These are phyloP conservation scores for Schizosaccharomyces versatilis DNA, from an alignment of 1,139 yeast species.

Conservation along the genomic window DNA sequence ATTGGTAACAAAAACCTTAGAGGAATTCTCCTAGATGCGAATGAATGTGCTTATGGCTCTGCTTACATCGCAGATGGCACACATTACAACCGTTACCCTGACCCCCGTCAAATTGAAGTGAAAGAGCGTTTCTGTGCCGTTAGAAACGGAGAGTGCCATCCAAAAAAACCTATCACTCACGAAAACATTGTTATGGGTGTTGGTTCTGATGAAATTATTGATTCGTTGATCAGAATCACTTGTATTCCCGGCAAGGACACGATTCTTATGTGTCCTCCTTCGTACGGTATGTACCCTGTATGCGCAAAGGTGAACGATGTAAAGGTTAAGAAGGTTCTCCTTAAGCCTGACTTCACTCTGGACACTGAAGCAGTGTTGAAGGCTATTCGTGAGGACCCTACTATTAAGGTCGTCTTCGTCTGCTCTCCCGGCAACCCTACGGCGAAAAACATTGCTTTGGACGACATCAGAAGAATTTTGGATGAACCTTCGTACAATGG, in stretches of 20 bases:
- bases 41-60: slow-evolving; percentile 89
- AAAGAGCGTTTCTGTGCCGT: slow-evolving; percentile 50
- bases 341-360: slow-evolving; percentile 20
- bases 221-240: slow-evolving; percentile 61
- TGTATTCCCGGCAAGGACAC: slow-evolving; percentile 70
- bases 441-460: slow-evolving; percentile 36
- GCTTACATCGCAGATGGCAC: slow-evolving; percentile 28
- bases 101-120: slow-evolving; percentile 75
- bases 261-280: slow-evolving; percentile 74
- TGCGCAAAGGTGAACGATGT: slow-evolving; percentile 82
- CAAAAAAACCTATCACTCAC: slow-evolving; percentile 24
- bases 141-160: slow-evolving; percentile 31
- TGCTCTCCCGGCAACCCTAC: slow-evolving; percentile 99
- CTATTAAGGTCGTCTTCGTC: slow-evolving; percentile 45
- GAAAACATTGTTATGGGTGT: slow-evolving; percentile 79
- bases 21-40: slow-evolving; percentile 79
- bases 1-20: slow-evolving; percentile 12
- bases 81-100: slow-evolving; percentile 77
- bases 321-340: slow-evolving; percentile 41
- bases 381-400: slow-evolving; percentile 23
- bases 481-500: slow-evolving; percentile 45
- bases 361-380: slow-evolving; percentile 26
- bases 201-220: slow-evolving; percentile 93
- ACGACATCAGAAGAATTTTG: slow-evolving; percentile 31
- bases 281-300: slow-evolving; percentile 90